phyloP scores from a whole-genome alignment of 129 eudicot species.

The Flaveria linearis region DNA sequence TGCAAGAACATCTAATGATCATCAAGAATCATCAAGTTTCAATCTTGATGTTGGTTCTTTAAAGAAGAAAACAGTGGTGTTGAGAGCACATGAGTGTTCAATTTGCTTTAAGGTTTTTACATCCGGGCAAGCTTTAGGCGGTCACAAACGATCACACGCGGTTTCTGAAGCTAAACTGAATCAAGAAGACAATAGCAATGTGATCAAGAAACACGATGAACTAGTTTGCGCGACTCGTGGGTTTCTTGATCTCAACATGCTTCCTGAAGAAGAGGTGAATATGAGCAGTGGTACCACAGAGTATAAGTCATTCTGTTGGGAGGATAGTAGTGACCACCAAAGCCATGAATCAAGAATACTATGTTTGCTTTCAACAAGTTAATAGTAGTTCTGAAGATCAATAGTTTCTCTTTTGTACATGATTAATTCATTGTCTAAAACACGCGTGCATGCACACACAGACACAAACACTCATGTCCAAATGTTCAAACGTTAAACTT shows the following conservation, averaged over 20 bases:
- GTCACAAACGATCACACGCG: constrained; percentile 85
- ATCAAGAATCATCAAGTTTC: constrained; percentile 38
- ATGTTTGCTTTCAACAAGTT: constrained; percentile 32
- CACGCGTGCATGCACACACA: background rate
- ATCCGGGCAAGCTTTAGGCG: constrained; percentile 94
- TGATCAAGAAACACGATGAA: constrained; percentile 28
- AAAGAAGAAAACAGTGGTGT: constrained; percentile 26
- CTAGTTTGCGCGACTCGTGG: constrained; percentile 38
- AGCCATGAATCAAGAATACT: constrained; percentile 49
- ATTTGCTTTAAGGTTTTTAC: constrained; percentile 83
- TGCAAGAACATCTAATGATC: constrained; percentile 27
- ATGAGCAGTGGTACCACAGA: constrained; percentile 42
- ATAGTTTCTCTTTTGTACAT: constrained; percentile 26
- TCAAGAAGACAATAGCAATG: constrained; percentile 35
- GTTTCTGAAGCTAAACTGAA: constrained; percentile 53
- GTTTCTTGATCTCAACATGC: constrained; percentile 87
- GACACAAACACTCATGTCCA: constrained; percentile 6
- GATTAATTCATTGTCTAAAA: constrained; percentile 23
- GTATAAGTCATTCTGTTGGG: constrained; percentile 63
- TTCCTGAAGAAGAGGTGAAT: constrained; percentile 57
- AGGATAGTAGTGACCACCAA: constrained; percentile 47
- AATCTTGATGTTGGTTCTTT: constrained; percentile 34
- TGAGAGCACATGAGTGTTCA: constrained; percentile 64
- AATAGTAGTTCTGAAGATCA: constrained; percentile 16
- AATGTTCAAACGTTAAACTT: constrained; percentile 16